Conservation (phyloP, 1,284 basidiomycete species). For the Rugosomyces carneus region DNA sequence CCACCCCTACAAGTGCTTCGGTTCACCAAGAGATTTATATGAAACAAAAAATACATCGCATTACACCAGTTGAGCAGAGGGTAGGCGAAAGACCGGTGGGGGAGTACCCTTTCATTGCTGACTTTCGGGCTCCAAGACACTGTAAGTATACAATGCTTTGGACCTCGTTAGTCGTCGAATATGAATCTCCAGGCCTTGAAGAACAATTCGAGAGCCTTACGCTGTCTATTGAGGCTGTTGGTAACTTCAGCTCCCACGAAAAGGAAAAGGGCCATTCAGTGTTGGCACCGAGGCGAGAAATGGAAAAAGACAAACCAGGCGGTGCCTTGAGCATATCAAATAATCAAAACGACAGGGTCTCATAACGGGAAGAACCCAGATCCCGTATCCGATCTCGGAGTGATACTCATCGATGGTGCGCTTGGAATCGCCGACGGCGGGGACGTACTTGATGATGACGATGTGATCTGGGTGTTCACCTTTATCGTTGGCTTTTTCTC, state of each 20-base stretch:
- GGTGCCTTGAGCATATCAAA: slow-evolving; percentile 98
- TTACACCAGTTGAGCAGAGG: no score
- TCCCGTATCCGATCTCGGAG: slow-evolving; percentile 83
- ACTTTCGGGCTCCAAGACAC: no score
- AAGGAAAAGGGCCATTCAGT: not conserved
- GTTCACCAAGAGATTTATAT: no score
- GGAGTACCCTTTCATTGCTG: no score
- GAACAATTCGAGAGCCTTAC: slow-evolving; percentile 91
- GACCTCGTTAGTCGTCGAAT: no score
- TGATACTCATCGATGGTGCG: slow-evolving; percentile 99
- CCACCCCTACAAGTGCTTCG: no score
- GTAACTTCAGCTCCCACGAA: slow-evolving; percentile 75
- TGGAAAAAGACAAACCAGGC: slow-evolving; percentile 53
- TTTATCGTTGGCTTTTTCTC: no score
- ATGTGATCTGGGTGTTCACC: slow-evolving; percentile 97
- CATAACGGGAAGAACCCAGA: slow-evolving; percentile 74
- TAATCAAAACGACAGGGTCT: slow-evolving; percentile 82
- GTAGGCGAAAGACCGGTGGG: no score
- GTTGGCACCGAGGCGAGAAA: not conserved
- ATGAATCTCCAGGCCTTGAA: slow-evolving; percentile 93
- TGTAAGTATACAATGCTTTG: no score
- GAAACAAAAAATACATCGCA: no score
- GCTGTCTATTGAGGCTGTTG: slow-evolving; percentile 93
- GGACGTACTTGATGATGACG: slow-evolving; percentile 93
- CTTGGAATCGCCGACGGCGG: slow-evolving; percentile 95